Percentiles rank a stretch among this genome's conserved stretches.
Conservation (phyloP, 2,329 filamentous ascomycete species). For the Fusarium tuaranense region DNA sequence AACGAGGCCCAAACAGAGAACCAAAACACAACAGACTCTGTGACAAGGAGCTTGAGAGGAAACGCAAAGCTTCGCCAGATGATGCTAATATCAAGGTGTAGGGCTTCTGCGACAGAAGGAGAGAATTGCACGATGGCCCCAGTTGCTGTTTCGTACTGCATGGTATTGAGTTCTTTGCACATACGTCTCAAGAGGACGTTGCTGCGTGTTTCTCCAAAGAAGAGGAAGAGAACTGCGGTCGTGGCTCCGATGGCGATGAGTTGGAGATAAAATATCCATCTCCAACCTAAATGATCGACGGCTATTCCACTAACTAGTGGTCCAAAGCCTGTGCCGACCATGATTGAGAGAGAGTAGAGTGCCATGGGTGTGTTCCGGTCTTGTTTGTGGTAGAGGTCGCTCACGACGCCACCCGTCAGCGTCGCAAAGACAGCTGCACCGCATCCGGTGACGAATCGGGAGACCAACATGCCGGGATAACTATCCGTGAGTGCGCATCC, state of each 20-base stretch:
- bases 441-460: slow-evolving; percentile 72
- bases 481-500: slow-evolving; percentile 70
- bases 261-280: slow-evolving; percentile 77
- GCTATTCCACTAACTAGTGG: slow-evolving; percentile 71
- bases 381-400: slow-evolving; percentile 72
- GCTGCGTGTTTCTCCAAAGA: slow-evolving; percentile 76
- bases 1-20: slow-evolving; percentile 80
- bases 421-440: slow-evolving; percentile 62
- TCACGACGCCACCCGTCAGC: slow-evolving; percentile 73
- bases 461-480: slow-evolving; percentile 71
- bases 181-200: slow-evolving; percentile 73
- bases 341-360: slow-evolving; percentile 70
- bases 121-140: slow-evolving; percentile 4
- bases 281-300: slow-evolving; percentile 68
- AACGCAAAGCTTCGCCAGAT: slow-evolving; percentile 46
- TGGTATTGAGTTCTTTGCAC: slow-evolving; percentile 66
- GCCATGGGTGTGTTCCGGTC: slow-evolving; percentile 78
- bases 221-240: slow-evolving; percentile 66
- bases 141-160: slow-evolving; percentile 42
- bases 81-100: slow-evolving; percentile 37
- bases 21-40: slow-evolving; percentile 71
- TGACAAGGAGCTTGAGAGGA: slow-evolving; percentile 61
- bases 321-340: slow-evolving; percentile 73
- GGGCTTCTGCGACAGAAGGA: slow-evolving; percentile 15
- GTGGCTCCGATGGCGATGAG: slow-evolving; percentile 67